These are phyloP conservation scores for Acorus gramineus DNA, from an alignment of 106 monocot genomes.

Conservation along the genomic window DNA sequence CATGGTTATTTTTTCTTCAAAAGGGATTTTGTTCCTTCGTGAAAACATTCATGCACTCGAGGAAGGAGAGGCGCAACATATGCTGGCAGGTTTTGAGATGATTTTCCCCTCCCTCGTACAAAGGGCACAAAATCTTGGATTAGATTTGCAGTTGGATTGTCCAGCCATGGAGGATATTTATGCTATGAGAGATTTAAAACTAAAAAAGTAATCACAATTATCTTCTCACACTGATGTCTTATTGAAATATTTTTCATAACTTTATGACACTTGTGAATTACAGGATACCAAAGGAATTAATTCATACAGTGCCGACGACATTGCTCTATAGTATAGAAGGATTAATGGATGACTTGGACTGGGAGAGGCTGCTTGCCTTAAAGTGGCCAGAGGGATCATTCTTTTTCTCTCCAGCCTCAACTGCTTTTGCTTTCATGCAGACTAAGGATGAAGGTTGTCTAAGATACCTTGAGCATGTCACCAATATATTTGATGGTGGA, in stretches of 20 bases:
- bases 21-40: slow-evolving; percentile 50
- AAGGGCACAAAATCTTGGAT: slow-evolving; percentile 38
- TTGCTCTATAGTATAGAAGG: slow-evolving; percentile 93
- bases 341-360: slow-evolving; percentile 64
- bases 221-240: not conserved
- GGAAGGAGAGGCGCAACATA: slow-evolving; percentile 49
- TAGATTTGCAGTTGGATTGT: slow-evolving; percentile 52
- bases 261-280: too few relatives aligned
- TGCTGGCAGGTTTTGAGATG: slow-evolving; percentile 90
- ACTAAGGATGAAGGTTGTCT: slow-evolving; percentile 57
- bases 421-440: slow-evolving; percentile 71
- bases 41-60: slow-evolving; percentile 63
- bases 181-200: slow-evolving; percentile 55
- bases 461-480: slow-evolving; percentile 37
- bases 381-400: slow-evolving; percentile 71
- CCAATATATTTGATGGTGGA: slow-evolving; percentile 66
- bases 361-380: slow-evolving; percentile 60
- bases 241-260: too few relatives aligned
- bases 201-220: slow-evolving; percentile 50
- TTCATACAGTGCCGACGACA: slow-evolving; percentile 84
- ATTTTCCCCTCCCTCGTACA: slow-evolving; percentile 76
- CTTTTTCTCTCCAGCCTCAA: slow-evolving; percentile 83
- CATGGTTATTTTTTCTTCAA: too few relatives aligned
- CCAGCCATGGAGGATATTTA: slow-evolving; percentile 46
- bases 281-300: slow-evolving; percentile 77